Evolutionary conservation across 768 basidiomycete genomes (phyloP), one percentile per base, ranked within the genome.

Genomic region (Trametes sanguinea): DNA sequence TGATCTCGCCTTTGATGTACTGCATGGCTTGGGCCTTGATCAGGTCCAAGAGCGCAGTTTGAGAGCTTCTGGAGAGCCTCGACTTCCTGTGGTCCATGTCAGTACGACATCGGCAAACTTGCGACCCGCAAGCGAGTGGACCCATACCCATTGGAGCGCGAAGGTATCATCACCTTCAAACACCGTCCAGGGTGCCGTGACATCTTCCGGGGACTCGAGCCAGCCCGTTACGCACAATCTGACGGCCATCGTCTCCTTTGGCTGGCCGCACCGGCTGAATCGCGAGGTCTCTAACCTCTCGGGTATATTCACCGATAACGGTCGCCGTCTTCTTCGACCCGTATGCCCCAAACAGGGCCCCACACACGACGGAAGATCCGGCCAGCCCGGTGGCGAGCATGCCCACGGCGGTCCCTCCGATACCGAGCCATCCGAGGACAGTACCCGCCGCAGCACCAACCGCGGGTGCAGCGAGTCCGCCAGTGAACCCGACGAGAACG

Each of bases 141-240:
- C 1, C 11, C 81, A 47, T 61, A 84, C 84, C 84, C 84, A 85
- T 73, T 81, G 81, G 57, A 86, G 69, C 4, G 83, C 84, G 66
- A 78, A 83, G 0, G 83, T 84, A 61, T 85, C 83, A 54, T 83
- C 79, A 11, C 69, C 76, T 6, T 64, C 67, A 62, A 83, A 82
- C 2, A 84, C 71, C 2, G 74, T 77, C 85, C 85, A 86, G 1
- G 85, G 84, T 4, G 76, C 77, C 4, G 74, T 76, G 27, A 85
- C 80, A 65, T 85, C 83, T 6, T 76, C 75, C 32, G 67, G 71
- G 8, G 74, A 68, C 6, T 72, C 68, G 37, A 85, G 67, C 84
- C 85, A 86, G 6, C 84, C 84, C 60, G 82, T 84, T 11, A 84
- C 76, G 63, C 85, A 85, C 22, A 86, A 63, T 44, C 82, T 72